Evolutionary conservation across 2,329 filamentous ascomycete genomes (phyloP), one percentile per base, ranked within the genome.

Genomic region (Botryotinia convoluta): DNA sequence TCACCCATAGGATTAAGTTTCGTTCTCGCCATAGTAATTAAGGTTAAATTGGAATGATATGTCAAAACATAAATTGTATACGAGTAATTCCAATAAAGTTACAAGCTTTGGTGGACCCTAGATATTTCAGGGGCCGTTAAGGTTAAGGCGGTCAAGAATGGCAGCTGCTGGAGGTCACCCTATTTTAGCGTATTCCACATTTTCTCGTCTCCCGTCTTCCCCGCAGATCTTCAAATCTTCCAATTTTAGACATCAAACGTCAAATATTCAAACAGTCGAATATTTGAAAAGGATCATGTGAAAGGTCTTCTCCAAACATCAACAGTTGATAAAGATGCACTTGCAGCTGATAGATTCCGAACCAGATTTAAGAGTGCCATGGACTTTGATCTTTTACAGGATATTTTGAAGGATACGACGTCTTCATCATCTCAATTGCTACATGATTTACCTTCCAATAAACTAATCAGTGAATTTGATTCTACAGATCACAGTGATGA

Each of bases 381-480:
- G 77, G 76, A 78, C 59, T 26, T 73, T 67, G 74, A 77, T 73
- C 60, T 74, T 44, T 57, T 71, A 14, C 73, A 71, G 22, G 73
- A 72, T 12, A 65, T 72, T 67, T 20, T 74, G 45, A 73, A 60
- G 32, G 74, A 73, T 42, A 37, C 57, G 16, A 29, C 69, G 18
- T 59, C 39, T 48, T 26, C n/a, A n/a, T 59, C 69, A 9, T 20
- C 29, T n/a, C 37, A 71, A 39, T 77, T 78, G 73, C 76, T 77
- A 59, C 72, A 73, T 64, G 54, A 76, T 71, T 77, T 75, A 79
- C 74, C 76, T 63, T n/a, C 72, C 69, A 76, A 73, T 0, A 20
- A 6, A 69, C 39, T 64, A 20, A 51, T 39, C 35, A 72, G 35
- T 62, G 60, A 9, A 44, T n/a, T 1, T 32, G 4, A 22, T 32